Conservation (phyloP, 208 protist species). For the Naegleria lovaniensis region DNA sequence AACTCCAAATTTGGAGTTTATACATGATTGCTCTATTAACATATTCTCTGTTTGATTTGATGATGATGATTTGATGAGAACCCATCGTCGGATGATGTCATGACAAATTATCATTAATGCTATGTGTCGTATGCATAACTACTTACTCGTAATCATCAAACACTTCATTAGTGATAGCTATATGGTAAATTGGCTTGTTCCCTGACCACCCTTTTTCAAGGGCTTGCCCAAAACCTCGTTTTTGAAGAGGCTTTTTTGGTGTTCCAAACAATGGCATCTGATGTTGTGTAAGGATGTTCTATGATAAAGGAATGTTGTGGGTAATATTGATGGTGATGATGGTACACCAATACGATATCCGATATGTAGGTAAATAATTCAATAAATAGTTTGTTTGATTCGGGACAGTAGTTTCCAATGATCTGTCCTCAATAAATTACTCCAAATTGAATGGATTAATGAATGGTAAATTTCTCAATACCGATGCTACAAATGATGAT, state of each 20-base stretch:
- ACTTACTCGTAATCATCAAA: conserved; percentile 25
- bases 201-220: background rate
- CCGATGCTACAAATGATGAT: no score
- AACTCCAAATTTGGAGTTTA: conserved; percentile 15
- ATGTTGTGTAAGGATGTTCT: background rate
- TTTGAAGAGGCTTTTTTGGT: background rate
- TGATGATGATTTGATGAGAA: background rate
- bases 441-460: no score
- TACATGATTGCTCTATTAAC: conserved; percentile 6
- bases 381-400: no score
- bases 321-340: background rate
- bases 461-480: no score
- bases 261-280: background rate
- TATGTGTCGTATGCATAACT: no score
- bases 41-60: background rate
- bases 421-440: no score
- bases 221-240: background rate
- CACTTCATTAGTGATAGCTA: background rate
- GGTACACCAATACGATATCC: no score
- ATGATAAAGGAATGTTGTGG: background rate
- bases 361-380: no score
- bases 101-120: background rate
- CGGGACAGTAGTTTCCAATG: no score
- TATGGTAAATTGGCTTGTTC: background rate
- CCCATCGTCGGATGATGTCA: background rate